These are phyloP conservation scores for Cylindrotheca closterium DNA, from an alignment of 108 stramenopile species.

Conservation along the genomic window DNA sequence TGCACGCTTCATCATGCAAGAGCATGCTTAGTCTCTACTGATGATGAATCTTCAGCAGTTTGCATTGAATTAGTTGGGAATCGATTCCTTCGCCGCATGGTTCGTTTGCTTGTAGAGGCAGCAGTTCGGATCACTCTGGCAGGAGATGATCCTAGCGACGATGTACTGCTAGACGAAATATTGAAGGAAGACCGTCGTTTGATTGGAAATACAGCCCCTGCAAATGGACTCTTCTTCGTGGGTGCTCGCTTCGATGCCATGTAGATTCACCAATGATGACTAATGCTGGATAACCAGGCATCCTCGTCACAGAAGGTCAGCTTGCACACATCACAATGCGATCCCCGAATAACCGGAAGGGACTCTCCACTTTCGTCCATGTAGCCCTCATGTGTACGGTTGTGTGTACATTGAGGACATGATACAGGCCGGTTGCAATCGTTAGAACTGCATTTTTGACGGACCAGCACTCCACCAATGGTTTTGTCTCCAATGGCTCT, in stretches of 20 bases:
- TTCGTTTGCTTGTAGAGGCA: slow-evolving; percentile 68
- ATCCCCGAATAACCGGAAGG: not conserved
- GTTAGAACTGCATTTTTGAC: slow-evolving; percentile 1
- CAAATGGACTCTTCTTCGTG: slow-evolving; percentile 71
- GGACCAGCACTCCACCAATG: slow-evolving; percentile 1
- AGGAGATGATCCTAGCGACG: not conserved
- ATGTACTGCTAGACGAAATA: slow-evolving; percentile 44
- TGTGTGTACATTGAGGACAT: slow-evolving; percentile 9
- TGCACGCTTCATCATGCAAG: slow-evolving; percentile 58
- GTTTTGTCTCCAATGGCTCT: not conserved
- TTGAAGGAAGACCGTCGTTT: slow-evolving; percentile 36
- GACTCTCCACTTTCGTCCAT: not conserved
- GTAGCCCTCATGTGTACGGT: not conserved
- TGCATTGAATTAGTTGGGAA: slow-evolving; percentile 73
- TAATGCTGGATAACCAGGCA: slow-evolving; percentile 2
- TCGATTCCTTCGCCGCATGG: slow-evolving; percentile 80
- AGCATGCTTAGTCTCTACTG: slow-evolving; percentile 43
- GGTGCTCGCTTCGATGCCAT: slow-evolving; percentile 33
- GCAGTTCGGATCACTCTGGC: slow-evolving; percentile 37
- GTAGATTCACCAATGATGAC: not conserved
- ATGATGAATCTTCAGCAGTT: slow-evolving; percentile 24
- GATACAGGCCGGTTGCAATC: slow-evolving; percentile 1
- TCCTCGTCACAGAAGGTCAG: slow-evolving; percentile 3
- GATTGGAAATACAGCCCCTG: slow-evolving; percentile 51
- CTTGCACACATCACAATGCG: slow-evolving; percentile 4